phyloP scores from a whole-genome alignment of 495 filamentous ascomycete species.

The Penicillium maclennaniae region DNA sequence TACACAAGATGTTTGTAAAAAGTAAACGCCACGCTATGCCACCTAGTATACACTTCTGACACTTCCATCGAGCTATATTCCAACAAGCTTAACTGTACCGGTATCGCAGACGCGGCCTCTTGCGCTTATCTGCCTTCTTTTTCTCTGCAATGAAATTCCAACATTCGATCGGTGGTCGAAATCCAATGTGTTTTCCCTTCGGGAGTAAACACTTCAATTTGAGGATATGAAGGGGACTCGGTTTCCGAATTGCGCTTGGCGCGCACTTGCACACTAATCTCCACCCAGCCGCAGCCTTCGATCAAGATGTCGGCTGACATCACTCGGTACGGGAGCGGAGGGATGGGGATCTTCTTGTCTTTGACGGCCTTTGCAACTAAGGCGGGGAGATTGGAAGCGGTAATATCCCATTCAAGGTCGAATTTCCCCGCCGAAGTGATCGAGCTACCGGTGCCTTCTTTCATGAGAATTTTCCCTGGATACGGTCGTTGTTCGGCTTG shows the following conservation, averaged over 20 bases:
- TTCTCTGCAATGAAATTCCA: slow-evolving; percentile 50
- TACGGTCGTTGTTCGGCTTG: slow-evolving; percentile 54
- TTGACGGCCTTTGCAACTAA: slow-evolving; percentile 33
- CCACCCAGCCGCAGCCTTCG: slow-evolving; percentile 90
- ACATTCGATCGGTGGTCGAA: slow-evolving; percentile 68
- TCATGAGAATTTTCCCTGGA: slow-evolving; percentile 55
- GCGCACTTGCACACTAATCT: slow-evolving; percentile 78
- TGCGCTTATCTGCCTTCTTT: slow-evolving; percentile 32
- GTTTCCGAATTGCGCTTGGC: slow-evolving; percentile 34
- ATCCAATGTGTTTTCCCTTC: slow-evolving; percentile 71
- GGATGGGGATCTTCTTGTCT: slow-evolving; percentile 27
- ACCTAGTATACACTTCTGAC: slow-evolving; percentile 11
- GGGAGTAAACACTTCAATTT: slow-evolving; percentile 81
- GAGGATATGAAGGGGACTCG: slow-evolving; percentile 47
- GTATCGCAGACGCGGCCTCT: slow-evolving; percentile 16
- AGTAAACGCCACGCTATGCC: slow-evolving; percentile 37
- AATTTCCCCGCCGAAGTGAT: slow-evolving; percentile 69
- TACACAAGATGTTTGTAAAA: slow-evolving; percentile 3
- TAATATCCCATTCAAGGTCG: slow-evolving; percentile 75
- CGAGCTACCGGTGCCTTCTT: slow-evolving; percentile 50
- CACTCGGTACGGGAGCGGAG: slow-evolving; percentile 68
- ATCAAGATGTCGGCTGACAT: slow-evolving; percentile 80
- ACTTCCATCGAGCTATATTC: background rate
- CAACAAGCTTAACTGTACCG: slow-evolving; percentile 13
- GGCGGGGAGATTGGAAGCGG: slow-evolving; percentile 47